Evolutionary conservation across 164 flowering plant species (phyloP).

Genomic region (Aristolochia californica): DNA sequence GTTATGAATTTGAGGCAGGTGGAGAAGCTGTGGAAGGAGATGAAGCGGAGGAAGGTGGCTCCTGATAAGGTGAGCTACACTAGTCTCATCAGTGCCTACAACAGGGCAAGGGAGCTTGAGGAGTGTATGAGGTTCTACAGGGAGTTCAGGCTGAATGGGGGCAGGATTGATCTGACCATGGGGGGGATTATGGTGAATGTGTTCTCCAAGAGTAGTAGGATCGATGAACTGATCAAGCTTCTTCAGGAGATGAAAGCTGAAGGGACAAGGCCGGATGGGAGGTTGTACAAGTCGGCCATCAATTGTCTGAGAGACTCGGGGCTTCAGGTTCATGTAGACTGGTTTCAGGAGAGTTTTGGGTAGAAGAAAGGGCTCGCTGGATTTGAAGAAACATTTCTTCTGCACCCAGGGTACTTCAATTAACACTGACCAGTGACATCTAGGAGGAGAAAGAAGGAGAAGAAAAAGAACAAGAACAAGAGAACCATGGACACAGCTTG

Average conservation of each 20-base stretch:
- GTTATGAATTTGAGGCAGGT: slow-evolving; percentile 49
- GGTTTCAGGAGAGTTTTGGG: slow-evolving; percentile 45
- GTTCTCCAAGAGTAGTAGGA: slow-evolving; percentile 38
- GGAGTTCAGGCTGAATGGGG: slow-evolving; percentile 53
- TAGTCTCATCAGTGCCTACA: slow-evolving; percentile 49
- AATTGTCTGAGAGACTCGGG: slow-evolving; percentile 74
- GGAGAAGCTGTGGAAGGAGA: slow-evolving; percentile 78
- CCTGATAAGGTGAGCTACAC: slow-evolving; percentile 76
- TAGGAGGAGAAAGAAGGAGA: no score
- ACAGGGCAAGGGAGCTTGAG: slow-evolving; percentile 45
- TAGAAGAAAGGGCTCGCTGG: no score
- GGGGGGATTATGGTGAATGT: slow-evolving; percentile 84
- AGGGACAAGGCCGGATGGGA: slow-evolving; percentile 45
- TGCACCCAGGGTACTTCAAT: no score
- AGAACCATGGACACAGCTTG: no score
- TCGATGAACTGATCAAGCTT: slow-evolving; percentile 59
- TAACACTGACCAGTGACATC: no score
- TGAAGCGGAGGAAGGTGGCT: slow-evolving; percentile 52
- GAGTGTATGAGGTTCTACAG: slow-evolving; percentile 34
- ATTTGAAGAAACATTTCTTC: no score
- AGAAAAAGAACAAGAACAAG: no score
- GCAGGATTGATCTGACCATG: slow-evolving; percentile 52
- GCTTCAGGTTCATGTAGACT: slow-evolving; percentile 35
- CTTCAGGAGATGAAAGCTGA: slow-evolving; percentile 52
- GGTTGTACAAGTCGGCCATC: slow-evolving; percentile 55